Conservation (phyloP, 78 protist genomes). For the Anaeramoeba flamelloides region DNA sequence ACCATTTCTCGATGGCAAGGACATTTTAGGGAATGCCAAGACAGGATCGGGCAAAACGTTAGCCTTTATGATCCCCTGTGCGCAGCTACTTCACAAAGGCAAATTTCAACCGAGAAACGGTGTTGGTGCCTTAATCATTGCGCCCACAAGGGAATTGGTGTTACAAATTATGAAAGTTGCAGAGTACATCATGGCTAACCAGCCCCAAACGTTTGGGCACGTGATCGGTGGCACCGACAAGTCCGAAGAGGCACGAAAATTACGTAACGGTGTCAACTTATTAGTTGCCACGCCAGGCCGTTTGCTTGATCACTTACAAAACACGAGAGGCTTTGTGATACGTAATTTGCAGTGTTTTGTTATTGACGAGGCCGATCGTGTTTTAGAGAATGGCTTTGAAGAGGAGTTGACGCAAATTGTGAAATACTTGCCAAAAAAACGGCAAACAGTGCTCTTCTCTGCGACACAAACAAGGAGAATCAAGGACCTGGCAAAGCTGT, state of each 20-base stretch:
- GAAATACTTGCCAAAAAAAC: not conserved
- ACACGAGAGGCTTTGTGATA: not conserved
- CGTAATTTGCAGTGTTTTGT: not conserved
- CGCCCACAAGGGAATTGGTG: slow-evolving; percentile 51
- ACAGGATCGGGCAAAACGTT: too few relatives aligned
- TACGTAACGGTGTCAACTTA: not conserved
- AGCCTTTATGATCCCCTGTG: too few relatives aligned
- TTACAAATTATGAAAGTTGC: slow-evolving; percentile 21
- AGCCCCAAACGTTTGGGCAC: not conserved
- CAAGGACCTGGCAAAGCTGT: not conserved
- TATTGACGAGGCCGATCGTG: not conserved
- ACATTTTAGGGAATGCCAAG: too few relatives aligned
- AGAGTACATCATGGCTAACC: not conserved
- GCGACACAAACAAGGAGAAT: not conserved
- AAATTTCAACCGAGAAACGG: too few relatives aligned
- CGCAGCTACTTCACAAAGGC: too few relatives aligned
- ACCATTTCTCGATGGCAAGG: too few relatives aligned
- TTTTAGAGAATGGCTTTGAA: not conserved
- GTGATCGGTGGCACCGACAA: not conserved
- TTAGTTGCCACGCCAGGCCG: not conserved
- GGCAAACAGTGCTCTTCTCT: not conserved
- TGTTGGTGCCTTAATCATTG: slow-evolving; percentile 40
- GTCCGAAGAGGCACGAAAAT: not conserved
- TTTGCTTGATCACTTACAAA: not conserved
- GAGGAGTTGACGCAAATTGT: not conserved